Conservation (phyloP, 1,284 basidiomycete genomes). For the Prillingera fragicola region DNA sequence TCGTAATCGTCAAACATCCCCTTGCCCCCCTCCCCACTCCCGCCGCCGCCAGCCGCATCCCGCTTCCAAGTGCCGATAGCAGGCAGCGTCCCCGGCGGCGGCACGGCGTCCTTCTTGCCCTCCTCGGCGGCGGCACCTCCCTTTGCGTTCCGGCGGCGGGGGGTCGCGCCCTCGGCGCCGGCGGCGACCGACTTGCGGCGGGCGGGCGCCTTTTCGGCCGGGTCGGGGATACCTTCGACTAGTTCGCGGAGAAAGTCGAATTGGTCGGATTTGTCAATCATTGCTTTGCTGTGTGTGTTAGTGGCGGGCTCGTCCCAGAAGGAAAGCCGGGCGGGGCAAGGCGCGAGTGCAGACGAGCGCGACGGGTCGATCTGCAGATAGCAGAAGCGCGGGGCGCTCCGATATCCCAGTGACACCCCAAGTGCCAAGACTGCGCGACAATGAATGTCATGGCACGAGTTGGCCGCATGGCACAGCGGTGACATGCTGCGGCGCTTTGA, state of each 20-base stretch:
- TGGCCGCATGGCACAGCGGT: no score
- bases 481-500: no score
- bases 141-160: slow-evolving; percentile 1
- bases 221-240: slow-evolving; percentile 83
- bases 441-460: no score
- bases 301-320: no score
- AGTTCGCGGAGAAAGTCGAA: slow-evolving; percentile 96
- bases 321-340: background rate
- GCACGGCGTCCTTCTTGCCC: slow-evolving; percentile 19
- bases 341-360: background rate
- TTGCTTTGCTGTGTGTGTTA: slow-evolving; percentile 77
- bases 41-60: slow-evolving; percentile 51
- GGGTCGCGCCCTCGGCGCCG: background rate
- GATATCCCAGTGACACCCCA: no score
- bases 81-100: slow-evolving; percentile 19
- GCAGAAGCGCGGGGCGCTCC: no score
- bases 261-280: slow-evolving; percentile 79
- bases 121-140: slow-evolving; percentile 3
- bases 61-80: slow-evolving; percentile 51
- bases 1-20: slow-evolving; percentile 45
- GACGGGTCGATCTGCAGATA: background rate
- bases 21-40: slow-evolving; percentile 39
- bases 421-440: no score
- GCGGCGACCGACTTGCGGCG: slow-evolving; percentile 10
- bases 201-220: slow-evolving; percentile 50